Conservation (phyloP, 2,329 filamentous ascomycete species). For the Fusarium hostae region DNA sequence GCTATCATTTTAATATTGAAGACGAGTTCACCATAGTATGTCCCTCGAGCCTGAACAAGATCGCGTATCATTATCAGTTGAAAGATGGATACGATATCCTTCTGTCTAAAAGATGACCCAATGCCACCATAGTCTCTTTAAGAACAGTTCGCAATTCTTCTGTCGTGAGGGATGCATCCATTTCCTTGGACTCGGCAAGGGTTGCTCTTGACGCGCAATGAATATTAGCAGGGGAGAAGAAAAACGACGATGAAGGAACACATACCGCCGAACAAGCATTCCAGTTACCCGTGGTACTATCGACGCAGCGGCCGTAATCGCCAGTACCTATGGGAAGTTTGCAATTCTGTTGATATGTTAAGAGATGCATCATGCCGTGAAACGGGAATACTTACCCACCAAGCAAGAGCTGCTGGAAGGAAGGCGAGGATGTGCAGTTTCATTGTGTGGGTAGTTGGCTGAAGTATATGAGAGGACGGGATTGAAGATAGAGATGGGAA, state of each 20-base stretch:
- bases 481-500: not conserved
- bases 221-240: not conserved
- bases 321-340: not conserved
- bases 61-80: too few relatives aligned
- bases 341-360: not conserved
- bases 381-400: not conserved
- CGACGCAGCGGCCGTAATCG: not conserved
- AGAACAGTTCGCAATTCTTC: not conserved
- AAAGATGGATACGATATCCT: too few relatives aligned
- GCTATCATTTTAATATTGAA: accelerated
- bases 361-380: not conserved
- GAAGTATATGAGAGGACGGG: not conserved
- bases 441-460: not conserved
- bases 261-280: not conserved
- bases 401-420: not conserved
- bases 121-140: accelerated
- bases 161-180: not conserved
- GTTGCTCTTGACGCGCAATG: not conserved
- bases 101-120: too few relatives aligned
- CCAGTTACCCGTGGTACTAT: not conserved
- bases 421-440: not conserved
- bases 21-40: accelerated
- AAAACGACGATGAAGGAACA: not conserved
- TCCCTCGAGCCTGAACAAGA: accelerated
- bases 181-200: not conserved